These are phyloP conservation scores for Aureobasidium sp. DNA, from an alignment of 2,329 filamentous ascomycete species.

Conservation along the genomic window DNA sequence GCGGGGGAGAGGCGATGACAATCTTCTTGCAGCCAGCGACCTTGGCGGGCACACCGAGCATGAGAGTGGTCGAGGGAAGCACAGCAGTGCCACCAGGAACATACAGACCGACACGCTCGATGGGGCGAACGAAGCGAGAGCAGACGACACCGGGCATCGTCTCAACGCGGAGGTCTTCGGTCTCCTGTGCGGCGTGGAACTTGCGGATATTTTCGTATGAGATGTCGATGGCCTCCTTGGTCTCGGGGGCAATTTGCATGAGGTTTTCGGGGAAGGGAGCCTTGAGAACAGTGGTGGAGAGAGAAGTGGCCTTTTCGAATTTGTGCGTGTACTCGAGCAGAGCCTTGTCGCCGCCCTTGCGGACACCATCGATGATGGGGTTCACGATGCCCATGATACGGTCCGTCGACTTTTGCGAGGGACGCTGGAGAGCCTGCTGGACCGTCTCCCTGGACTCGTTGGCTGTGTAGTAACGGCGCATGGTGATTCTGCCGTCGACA, in stretches of 20 bases:
- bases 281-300: slow-evolving; percentile 80
- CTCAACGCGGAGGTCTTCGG: slow-evolving; percentile 77
- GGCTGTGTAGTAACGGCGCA: slow-evolving; percentile 70
- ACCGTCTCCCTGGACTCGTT: slow-evolving; percentile 60
- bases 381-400: slow-evolving; percentile 84
- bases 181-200: slow-evolving; percentile 88
- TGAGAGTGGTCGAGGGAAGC: slow-evolving; percentile 91
- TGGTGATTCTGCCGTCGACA: slow-evolving; percentile 59
- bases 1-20: slow-evolving; percentile 83
- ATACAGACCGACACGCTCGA: slow-evolving; percentile 93
- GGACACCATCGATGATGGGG: slow-evolving; percentile 86
- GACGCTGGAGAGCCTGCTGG: slow-evolving; percentile 69
- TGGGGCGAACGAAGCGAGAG: slow-evolving; percentile 84
- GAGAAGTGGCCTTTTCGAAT: slow-evolving; percentile 89
- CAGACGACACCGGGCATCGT: slow-evolving; percentile 97
- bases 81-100: slow-evolving; percentile 94
- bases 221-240: slow-evolving; percentile 82
- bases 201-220: slow-evolving; percentile 91
- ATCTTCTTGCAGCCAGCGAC: slow-evolving; percentile 95
- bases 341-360: slow-evolving; percentile 74
- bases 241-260: slow-evolving; percentile 80
- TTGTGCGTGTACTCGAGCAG: slow-evolving; percentile 93
- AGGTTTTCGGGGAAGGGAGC: slow-evolving; percentile 80
- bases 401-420: slow-evolving; percentile 91
- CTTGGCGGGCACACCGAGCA: slow-evolving; percentile 96